Evolutionary conservation across 352 stramenopile species (phyloP), one percentile per base, ranked within the genome.

Genomic region (Sclerospora graminicola): DNA sequence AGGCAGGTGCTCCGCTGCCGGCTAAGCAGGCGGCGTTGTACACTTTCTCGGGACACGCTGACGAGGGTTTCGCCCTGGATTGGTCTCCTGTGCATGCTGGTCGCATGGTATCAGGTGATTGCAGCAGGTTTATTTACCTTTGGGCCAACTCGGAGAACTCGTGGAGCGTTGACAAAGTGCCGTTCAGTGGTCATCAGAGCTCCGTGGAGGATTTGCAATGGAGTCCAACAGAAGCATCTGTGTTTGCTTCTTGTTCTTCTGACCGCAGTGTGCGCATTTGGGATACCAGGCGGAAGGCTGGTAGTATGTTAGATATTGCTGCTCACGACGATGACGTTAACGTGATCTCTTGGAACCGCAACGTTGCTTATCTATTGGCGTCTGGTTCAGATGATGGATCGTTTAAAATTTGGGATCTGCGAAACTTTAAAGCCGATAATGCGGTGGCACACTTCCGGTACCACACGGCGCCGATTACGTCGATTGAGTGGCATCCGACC

Each of bases 161-260:
- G 21, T 96, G 87, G 86, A 70, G 60, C 30, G 80, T 93, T 11
- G 83, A 96, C 67, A 89, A 89, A 60, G 70, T 84, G 23, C 88
- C 89, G 6, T 97, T 95, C 62, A 90, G 75, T 19, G 85, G 86
- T 14, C 89, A 97, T 69, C 85, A 82, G 48, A 71, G 59, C 41
- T 97, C 86, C 16, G 91, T 99, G 9, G 96, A 99, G 65, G 97
- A 99, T 60, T 50, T 99, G 37, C 95, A 99, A 63, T 99, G 95
- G 95, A 97, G 81, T 52, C 95, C 96, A 5, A 97, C 88, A 0
- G 97, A 99, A 66, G 73, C 64, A 1, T 97, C 92, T 4, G 95
- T 98, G 24, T 97, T 99, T 51, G 91, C 90, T 33, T 96, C 91
- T 8, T 97, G 85, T 46, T 97, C 94, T 50, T 88, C 90, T 8